A percentile compares a stretch with the other conserved stretches of the same genome.
phyloP scores from a whole-genome alignment of 345 rosid species.

The Capsella bursapastoris region DNA sequence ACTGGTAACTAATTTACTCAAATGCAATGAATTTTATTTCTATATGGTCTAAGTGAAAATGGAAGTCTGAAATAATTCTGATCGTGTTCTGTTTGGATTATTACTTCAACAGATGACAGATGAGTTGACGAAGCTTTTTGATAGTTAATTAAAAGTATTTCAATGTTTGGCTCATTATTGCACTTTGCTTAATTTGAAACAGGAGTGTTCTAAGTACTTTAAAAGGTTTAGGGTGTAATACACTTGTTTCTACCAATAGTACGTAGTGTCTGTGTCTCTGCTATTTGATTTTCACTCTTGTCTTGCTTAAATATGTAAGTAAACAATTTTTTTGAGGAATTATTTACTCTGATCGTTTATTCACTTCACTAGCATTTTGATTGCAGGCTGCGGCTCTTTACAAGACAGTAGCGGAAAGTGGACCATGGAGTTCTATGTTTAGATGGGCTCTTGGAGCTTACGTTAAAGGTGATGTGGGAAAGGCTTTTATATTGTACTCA shows the following conservation, averaged over 20 bases:
- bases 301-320: too few relatives aligned
- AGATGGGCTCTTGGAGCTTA: conserved; percentile 96
- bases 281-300: too few relatives aligned
- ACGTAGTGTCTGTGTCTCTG: too few relatives aligned
- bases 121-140: too few relatives aligned
- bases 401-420: conserved; percentile 90
- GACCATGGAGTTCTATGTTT: conserved; percentile 94
- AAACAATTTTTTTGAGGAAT: neutral
- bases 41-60: neutral
- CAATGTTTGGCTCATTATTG: too few relatives aligned
- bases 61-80: neutral
- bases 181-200: too few relatives aligned
- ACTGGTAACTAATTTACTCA: conserved; percentile 42
- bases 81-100: neutral
- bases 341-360: neutral
- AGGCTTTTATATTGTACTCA: conserved; percentile 81
- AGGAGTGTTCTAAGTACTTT: too few relatives aligned
- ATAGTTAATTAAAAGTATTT: too few relatives aligned
- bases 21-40: neutral
- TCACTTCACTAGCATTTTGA: conserved; percentile 16
- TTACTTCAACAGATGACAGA: too few relatives aligned
- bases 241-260: too few relatives aligned
- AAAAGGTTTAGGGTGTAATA: too few relatives aligned
- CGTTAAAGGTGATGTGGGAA: conserved; percentile 84
- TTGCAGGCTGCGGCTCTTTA: conserved; percentile 80